A percentile compares a stretch with the other conserved stretches of the same genome.
phyloP scores from a whole-genome alignment of 2,329 filamentous ascomycete genomes.

The Aspergillus vadensis region DNA sequence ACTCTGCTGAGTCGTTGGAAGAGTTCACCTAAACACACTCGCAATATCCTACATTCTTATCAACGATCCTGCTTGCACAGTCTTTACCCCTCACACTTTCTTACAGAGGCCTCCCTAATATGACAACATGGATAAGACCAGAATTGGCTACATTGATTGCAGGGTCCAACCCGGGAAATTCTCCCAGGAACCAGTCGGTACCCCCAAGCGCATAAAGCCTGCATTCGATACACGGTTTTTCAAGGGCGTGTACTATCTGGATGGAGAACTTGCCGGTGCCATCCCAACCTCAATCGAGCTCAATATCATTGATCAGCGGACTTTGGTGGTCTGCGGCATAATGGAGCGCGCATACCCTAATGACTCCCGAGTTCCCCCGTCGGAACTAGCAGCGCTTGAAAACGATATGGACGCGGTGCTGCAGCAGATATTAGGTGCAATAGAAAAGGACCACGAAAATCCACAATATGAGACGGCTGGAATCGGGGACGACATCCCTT shows the following conservation, averaged over 20 bases:
- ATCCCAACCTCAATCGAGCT: constrained; percentile 50
- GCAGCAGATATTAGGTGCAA: background rate
- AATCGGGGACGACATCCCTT: too few relatives aligned
- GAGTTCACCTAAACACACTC: too few relatives aligned
- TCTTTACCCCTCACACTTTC: too few relatives aligned
- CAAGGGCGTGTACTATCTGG: constrained; percentile 47
- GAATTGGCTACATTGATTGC: background rate
- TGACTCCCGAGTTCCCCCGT: constrained; percentile 28
- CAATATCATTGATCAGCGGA: constrained; percentile 50
- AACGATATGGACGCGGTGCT: background rate
- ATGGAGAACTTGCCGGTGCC: constrained; percentile 53
- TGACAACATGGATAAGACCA: background rate
- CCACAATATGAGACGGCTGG: background rate
- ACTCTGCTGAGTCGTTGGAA: too few relatives aligned
- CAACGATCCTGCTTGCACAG: too few relatives aligned
- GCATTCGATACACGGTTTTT: constrained; percentile 51
- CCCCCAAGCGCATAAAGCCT: constrained; percentile 34
- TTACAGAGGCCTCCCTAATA: too few relatives aligned
- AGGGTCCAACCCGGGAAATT: background rate
- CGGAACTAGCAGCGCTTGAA: background rate
- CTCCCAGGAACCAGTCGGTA: constrained; percentile 28
- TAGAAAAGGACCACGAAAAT: background rate
- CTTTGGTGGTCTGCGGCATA: constrained; percentile 49
- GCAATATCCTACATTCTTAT: too few relatives aligned
- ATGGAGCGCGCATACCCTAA: constrained; percentile 39